phyloP scores from a whole-genome alignment of 1,284 basidiomycete species.

The Trametes polyzona region DNA sequence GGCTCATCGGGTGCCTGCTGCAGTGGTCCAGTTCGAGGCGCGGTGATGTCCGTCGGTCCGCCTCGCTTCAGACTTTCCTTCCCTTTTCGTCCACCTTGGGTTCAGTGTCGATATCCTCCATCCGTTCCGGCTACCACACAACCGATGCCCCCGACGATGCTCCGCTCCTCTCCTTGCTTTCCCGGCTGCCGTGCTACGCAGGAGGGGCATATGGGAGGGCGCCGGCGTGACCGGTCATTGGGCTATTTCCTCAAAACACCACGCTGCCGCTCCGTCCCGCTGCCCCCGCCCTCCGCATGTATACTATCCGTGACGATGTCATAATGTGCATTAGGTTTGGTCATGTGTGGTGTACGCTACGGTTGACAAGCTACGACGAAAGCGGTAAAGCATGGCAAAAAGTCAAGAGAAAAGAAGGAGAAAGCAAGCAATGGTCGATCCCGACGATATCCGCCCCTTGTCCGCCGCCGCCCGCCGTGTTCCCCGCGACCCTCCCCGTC shows the following conservation, averaged over 20 bases:
- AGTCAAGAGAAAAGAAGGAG: slow-evolving; percentile 9
- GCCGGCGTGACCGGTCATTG: neutral
- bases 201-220: neutral
- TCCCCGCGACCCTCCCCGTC: neutral
- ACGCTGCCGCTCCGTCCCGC: slow-evolving; percentile 12
- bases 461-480: neutral
- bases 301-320: slow-evolving; percentile 22
- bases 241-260: neutral
- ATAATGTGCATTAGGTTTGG: slow-evolving; percentile 22
- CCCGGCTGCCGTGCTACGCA: neutral
- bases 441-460: neutral
- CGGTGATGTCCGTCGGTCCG: slow-evolving; percentile 54
- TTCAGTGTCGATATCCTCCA: neutral
- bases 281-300: slow-evolving; percentile 18
- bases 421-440: neutral
- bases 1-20: slow-evolving; percentile 11
- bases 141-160: neutral
- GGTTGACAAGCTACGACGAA: slow-evolving; percentile 17
- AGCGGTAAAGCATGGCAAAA: slow-evolving; percentile 16
- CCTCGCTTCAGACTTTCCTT: slow-evolving; percentile 1
- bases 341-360: slow-evolving; percentile 18
- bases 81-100: slow-evolving; percentile 5
- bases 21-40: slow-evolving; percentile 90
- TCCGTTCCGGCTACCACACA: neutral
- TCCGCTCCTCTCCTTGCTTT: neutral